phyloP scores from a whole-genome alignment of 2,329 filamentous ascomycete species.

The Sporothrix brunneoviolacea region DNA sequence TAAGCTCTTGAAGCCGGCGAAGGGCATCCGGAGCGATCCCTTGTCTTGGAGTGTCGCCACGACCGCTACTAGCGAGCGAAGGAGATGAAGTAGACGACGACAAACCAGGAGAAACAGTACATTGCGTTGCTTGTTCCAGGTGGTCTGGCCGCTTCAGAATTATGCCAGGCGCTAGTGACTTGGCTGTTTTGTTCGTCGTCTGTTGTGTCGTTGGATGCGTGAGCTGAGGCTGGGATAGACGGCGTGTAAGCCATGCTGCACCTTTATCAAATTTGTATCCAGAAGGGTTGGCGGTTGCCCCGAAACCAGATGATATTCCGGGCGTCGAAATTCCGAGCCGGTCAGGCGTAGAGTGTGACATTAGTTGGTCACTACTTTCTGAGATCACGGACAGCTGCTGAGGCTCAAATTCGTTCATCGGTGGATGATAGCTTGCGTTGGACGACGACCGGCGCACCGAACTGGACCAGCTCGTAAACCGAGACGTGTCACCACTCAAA shows the following conservation, averaged over 20 bases:
- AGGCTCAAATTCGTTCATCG: not conserved
- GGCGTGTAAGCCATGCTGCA: not conserved
- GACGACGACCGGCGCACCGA: slow-evolving; percentile 10
- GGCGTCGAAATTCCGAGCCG: slow-evolving; percentile 1
- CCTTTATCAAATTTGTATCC: too few relatives aligned
- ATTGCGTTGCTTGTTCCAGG: not conserved
- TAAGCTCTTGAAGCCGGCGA: slow-evolving; percentile 14
- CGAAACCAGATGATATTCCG: too few relatives aligned
- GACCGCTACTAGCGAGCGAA: slow-evolving; percentile 18
- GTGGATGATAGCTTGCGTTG: slow-evolving; percentile 1
- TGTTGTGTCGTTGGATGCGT: not conserved
- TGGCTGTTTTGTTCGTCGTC: not conserved
- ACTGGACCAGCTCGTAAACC: slow-evolving; percentile 20
- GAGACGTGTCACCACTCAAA: slow-evolving; percentile 12
- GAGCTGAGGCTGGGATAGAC: not conserved
- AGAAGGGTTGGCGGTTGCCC: too few relatives aligned
- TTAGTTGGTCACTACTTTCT: not conserved
- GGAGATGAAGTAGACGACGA: slow-evolving; percentile 10
- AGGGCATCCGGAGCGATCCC: slow-evolving; percentile 9
- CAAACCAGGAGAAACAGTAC: too few relatives aligned
- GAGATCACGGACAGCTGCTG: slow-evolving; percentile 10
- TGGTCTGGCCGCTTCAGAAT: not conserved
- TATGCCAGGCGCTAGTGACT: not conserved
- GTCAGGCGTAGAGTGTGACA: too few relatives aligned
- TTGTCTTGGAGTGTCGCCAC: not conserved